These are phyloP conservation scores for Elasticomyces elasticus DNA, from an alignment of 495 filamentous ascomycete genomes.

Conservation along the genomic window DNA sequence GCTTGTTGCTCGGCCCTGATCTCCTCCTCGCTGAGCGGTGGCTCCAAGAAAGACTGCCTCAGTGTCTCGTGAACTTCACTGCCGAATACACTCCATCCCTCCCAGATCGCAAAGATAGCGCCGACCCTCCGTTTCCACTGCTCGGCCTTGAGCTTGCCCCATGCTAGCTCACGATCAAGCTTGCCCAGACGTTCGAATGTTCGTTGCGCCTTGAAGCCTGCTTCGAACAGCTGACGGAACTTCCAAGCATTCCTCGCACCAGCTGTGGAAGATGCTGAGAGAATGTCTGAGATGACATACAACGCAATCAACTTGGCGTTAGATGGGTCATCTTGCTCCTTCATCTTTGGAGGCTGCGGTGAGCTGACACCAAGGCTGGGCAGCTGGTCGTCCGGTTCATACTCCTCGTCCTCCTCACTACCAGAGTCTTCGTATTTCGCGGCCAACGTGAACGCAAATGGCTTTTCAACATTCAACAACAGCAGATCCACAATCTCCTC, in stretches of 20 bases:
- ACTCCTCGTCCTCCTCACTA: constrained; percentile 32
- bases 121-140: constrained; percentile 84
- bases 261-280: constrained; percentile 71
- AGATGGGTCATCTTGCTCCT: constrained; percentile 52
- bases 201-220: constrained; percentile 53
- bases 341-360: constrained; percentile 33
- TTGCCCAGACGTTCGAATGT: constrained; percentile 76
- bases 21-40: constrained; percentile 49
- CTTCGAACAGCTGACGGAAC: constrained; percentile 79
- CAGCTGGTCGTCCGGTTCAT: constrained; percentile 26
- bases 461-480: constrained; percentile 64
- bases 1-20: constrained; percentile 21
- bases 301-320: constrained; percentile 70
- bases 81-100: constrained; percentile 81
- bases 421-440: constrained; percentile 31
- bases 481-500: constrained; percentile 88
- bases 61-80: constrained; percentile 66
- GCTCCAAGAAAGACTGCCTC: constrained; percentile 60
- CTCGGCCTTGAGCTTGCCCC: constrained; percentile 76
- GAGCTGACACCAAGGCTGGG: constrained; percentile 1
- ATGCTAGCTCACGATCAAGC: constrained; percentile 63
- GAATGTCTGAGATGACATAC: constrained; percentile 79
- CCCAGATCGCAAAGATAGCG: constrained; percentile 67
- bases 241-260: constrained; percentile 85
- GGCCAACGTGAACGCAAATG: constrained; percentile 52